Evolutionary conservation across 2,329 filamentous ascomycete genomes (phyloP), one percentile per base, ranked within the genome.

Genomic region (Paraphaeosphaeria sporulosa): DNA sequence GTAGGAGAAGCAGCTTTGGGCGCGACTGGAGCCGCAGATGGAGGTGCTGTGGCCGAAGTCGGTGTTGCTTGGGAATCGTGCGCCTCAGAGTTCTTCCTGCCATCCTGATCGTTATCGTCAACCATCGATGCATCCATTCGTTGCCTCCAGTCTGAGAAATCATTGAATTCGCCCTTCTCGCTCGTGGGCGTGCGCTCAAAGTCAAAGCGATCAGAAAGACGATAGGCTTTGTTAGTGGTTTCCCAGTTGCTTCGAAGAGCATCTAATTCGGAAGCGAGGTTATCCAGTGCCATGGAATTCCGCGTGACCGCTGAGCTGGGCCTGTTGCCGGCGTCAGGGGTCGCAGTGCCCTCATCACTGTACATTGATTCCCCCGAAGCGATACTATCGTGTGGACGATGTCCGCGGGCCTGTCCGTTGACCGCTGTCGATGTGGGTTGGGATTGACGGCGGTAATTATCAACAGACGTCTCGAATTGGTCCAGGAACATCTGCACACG

Each of bases 401-500:
- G 71, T 54, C 75, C 69, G 32, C 55, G 54, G 25, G 65, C 64
- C 65, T 66, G 79, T 70, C 69, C 69, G 34, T 75, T 78, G 25
- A 72, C 54, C 78, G 74, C 64, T 9, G 61, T 64, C 6, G 60
- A 68, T 27, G 76, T 71, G 34, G 78, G 65, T 64, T 87, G 82
- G 5, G 86, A 87, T 69, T 88, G 93, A 43, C 95, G 91, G 57
- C 95, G 91, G 78, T 98, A 98, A 76, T 92, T 96, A 79, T 95
- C 94, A 17, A 99, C 95, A 4, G 93, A 96, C 43, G 89, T 88
- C 78, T 96, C 94, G 40, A 99, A 94, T 74, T 98, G 94, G 76
- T 98, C 93, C 13, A 99, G 88, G 52, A 99, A 87, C 71, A 97
- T 86, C 34, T 92, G 92, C 23, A 99, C 95, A 73, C 96, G 96